phyloP scores from a whole-genome alignment of 2,329 filamentous ascomycete species.

The Zasmidium citrigriseum region DNA sequence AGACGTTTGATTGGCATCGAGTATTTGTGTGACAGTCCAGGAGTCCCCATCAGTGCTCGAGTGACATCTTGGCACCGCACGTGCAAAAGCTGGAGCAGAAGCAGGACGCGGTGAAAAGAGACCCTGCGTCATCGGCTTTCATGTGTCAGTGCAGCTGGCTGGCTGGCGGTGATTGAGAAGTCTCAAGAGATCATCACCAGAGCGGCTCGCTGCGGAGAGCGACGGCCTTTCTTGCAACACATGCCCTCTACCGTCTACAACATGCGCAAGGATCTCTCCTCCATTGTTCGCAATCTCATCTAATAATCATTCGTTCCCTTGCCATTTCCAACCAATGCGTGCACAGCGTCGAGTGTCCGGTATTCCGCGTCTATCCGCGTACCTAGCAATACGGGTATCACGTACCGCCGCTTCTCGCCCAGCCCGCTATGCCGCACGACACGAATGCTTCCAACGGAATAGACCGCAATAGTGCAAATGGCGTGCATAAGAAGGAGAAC shows the following conservation, averaged over 20 bases:
- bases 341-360: background rate
- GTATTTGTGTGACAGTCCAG: background rate
- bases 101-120: background rate
- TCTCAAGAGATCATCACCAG: background rate
- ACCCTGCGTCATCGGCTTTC: background rate
- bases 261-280: background rate
- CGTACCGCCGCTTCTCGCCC: background rate
- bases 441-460: background rate
- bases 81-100: too few relatives aligned
- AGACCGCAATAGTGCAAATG: background rate
- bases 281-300: too few relatives aligned
- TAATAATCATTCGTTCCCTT: too few relatives aligned
- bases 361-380: background rate
- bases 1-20: background rate
- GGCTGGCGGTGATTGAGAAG: background rate
- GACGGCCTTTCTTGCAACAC: background rate
- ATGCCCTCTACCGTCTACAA: background rate
- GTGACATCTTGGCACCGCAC: background rate
- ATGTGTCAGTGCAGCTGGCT: background rate
- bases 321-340: background rate
- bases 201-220: background rate
- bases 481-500: slow-evolving; percentile 7
- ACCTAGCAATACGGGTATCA: background rate
- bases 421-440: background rate
- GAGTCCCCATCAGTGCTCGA: background rate